Base-by-base conservation (phyloP, 2,329 filamentous ascomycete genomes). In the Bipolaris sorokiniana region DNA sequence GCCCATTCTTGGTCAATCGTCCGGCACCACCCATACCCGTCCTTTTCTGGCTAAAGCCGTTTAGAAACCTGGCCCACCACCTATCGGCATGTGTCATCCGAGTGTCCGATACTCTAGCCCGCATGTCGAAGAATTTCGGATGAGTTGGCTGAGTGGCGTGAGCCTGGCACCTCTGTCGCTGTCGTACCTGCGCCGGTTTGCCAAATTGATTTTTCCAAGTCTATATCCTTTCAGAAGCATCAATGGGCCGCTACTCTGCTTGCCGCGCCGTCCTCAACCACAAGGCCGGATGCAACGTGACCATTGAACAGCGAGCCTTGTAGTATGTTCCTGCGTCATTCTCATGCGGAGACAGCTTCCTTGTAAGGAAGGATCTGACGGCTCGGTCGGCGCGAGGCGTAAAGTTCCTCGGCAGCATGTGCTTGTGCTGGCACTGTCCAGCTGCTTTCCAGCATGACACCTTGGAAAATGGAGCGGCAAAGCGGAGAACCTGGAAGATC, bases 1-100 rank as follows among this genome's bases (percentile, higher is more conserved):
- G 58, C 58, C 63, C 66, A 45, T 59, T 70, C 61, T 58, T 58
- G 68, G 65, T 49, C 53, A 64, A 56, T 61, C 28, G 48, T 47
- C 70, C 68, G 67, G 33, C 44, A 44, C 48, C 50, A 42, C 55
- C 59, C 52, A 48, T 54, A 38, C 48, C 28, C n/a, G 18, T 44
- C 49, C 9, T 18, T 34, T 48, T 36, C 34, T 46, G 48, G 45
- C 46, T 54, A 53, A 31, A 53, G 34, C 48, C 37, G 56, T 42
- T 33, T 51, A 62, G 54, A 53, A 58, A 60, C 52, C 40, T 63
- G 45, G 59, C 44, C 63, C 54, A 62, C 44, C 54, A 52, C 51
- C 28, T 36, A 52, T 50, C 37, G 54, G 61, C 55, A 62, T 56
- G 59, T 54, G 47, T 40, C 51, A 45, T 51, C 62, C 52, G 63